phyloP scores from a whole-genome alignment of 2,329 filamentous ascomycete species.

The Microsporum canis region DNA sequence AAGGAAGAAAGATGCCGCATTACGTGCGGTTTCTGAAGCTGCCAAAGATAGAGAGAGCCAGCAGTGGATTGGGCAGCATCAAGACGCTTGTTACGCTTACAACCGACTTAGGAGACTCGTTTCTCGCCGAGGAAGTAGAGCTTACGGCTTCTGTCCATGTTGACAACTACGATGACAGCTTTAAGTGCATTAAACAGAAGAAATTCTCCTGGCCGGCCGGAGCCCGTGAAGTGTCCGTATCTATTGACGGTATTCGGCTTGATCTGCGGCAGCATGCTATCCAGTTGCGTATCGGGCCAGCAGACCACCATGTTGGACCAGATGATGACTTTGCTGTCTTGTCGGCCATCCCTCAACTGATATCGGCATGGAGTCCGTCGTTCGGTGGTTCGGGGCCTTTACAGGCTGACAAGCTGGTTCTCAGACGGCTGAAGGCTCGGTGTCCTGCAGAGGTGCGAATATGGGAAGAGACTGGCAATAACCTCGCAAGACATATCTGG shows the following conservation, averaged over 20 bases:
- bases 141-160: conserved; percentile 24
- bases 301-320: conserved; percentile 13
- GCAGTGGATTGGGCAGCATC: conserved; percentile 30
- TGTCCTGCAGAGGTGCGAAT: conserved; percentile 37
- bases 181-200: conserved; percentile 18
- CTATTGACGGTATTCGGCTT: conserved; percentile 21
- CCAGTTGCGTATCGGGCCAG: conserved; percentile 6
- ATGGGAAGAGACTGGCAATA: conserved; percentile 61
- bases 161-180: background rate
- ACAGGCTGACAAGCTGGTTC: conserved; percentile 42
- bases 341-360: conserved; percentile 33
- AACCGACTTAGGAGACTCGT: conserved; percentile 57
- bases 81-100: conserved; percentile 51
- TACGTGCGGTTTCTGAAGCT: conserved; percentile 60
- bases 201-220: conserved; percentile 35
- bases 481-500: conserved; percentile 62
- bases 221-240: conserved; percentile 35
- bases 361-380: conserved; percentile 47
- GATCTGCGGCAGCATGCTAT: background rate
- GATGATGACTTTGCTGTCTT: conserved; percentile 21
- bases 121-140: conserved; percentile 41
- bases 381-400: conserved; percentile 31
- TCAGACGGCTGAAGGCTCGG: conserved; percentile 42
- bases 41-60: conserved; percentile 39
- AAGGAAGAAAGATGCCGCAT: conserved; percentile 38